Evolutionary conservation across 495 filamentous ascomycete species (phyloP), one percentile per base, ranked within the genome.

Genomic region (Penicillium coffeae): DNA sequence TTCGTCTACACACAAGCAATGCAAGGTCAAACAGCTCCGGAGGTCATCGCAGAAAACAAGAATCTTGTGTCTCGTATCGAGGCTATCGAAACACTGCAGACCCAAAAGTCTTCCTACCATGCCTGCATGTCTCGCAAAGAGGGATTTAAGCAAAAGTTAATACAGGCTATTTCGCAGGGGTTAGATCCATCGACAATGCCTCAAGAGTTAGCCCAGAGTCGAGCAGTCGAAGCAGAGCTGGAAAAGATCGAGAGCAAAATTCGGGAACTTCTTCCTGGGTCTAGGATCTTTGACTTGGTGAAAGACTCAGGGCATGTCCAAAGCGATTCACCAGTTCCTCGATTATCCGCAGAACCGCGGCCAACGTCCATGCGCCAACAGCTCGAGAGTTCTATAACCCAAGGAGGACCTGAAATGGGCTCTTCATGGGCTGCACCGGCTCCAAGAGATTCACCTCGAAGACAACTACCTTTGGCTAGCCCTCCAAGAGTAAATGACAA

Each of bases 1-100:
- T 51, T 70, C 39, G 63, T 73, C 9, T 72, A 70, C 38, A 50
- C 71, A 39, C 58, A 65, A 38, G 65, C 63, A 27, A 72, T 75
- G 68, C 62, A 63, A 47, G 69, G 70, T n/a, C 59, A 59, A 50
- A 55, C 56, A 12, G 62, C 65, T 2, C 65, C 63, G 3, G 66
- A 70, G 33, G 35, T 75, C 27, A 56, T 73, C n/a, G 48, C 64
- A 2, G 60, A 66, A 36, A 72, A 72, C 52, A 69, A 70, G 37
- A 44, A 25, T 18, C 54, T 69, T 21, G 61, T 65, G 5, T 43
- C 56, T 21, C 62, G 59, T 35, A 65, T 73, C 14, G 60, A 70
- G 27, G 62, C 65, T 2, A 63, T 75, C 38, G 59, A 68, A 39
- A 36, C 37, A 10, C 46, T 75, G 36, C 64, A 66, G 44, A 53